Conservation (phyloP, 257 asterid genomes). For the Capsicum baccatum region DNA sequence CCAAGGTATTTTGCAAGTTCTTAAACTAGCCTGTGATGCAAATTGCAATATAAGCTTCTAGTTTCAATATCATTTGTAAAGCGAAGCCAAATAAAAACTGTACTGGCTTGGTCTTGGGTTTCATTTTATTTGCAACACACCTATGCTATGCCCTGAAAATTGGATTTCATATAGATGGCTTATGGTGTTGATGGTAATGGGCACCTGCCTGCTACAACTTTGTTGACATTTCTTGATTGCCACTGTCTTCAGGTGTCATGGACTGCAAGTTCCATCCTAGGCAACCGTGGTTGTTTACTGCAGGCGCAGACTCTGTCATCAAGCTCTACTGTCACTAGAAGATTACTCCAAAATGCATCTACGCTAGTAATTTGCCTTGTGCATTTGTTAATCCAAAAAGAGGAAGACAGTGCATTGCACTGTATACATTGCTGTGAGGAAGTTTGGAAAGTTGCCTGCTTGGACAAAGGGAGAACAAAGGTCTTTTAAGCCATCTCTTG, state of each 20-base stretch:
- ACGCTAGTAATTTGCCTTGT: background rate
- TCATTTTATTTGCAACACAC: background rate
- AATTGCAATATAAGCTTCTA: background rate
- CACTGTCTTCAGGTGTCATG: constrained; percentile 69
- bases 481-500: background rate
- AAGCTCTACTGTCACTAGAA: constrained; percentile 77
- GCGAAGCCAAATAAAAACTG: background rate
- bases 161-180: background rate
- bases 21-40: background rate
- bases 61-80: constrained; percentile 4
- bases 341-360: background rate
- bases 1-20: background rate
- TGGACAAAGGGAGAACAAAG: background rate
- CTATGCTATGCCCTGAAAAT: too few species aligned
- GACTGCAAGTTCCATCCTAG: constrained; percentile 96
- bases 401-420: background rate
- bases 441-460: background rate
- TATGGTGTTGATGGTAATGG: background rate
- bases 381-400: background rate
- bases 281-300: constrained; percentile 97
- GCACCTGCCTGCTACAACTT: background rate
- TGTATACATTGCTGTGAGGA: background rate
- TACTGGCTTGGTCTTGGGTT: constrained; percentile 21
- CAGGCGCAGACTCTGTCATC: constrained; percentile 86
- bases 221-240: constrained; percentile 25